Conservation (phyloP, 2,329 filamentous ascomycete genomes). For the Fusarium sp. region DNA sequence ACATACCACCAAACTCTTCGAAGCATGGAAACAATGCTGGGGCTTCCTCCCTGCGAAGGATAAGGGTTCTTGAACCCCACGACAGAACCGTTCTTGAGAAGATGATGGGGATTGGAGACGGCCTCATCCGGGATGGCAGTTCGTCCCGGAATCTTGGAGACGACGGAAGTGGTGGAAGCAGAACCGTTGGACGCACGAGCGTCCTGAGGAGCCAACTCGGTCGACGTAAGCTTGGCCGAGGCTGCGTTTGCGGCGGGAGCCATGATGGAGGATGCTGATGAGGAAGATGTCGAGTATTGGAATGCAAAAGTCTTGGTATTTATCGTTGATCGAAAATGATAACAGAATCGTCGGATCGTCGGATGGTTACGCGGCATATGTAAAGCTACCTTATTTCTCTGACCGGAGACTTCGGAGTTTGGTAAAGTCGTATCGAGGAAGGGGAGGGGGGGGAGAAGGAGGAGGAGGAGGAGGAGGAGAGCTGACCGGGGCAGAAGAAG, state of each 20-base stretch:
- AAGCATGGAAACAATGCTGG: constrained; percentile 39
- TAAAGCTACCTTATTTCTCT: constrained; percentile 10
- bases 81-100: constrained; percentile 52
- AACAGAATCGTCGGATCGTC: constrained; percentile 34
- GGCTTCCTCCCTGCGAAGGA: constrained; percentile 52
- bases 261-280: constrained; percentile 32
- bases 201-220: constrained; percentile 30
- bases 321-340: constrained; percentile 26
- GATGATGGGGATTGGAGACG: constrained; percentile 58
- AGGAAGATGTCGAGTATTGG: constrained; percentile 25
- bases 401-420: constrained; percentile 21
- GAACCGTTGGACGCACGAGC: constrained; percentile 13
- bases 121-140: constrained; percentile 54
- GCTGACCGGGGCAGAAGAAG: constrained; percentile 1
- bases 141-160: constrained; percentile 49
- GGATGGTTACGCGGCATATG: constrained; percentile 41
- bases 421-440: constrained; percentile 20
- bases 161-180: constrained; percentile 39
- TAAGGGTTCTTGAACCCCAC: constrained; percentile 62
- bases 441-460: too few species aligned
- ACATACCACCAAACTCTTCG: constrained; percentile 52
- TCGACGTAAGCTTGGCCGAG: constrained; percentile 23
- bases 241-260: constrained; percentile 28
- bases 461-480: constrained; percentile 13
- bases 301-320: constrained; percentile 7